phyloP scores from a whole-genome alignment of 768 basidiomycete genomes.

The Lactarius quietus region DNA sequence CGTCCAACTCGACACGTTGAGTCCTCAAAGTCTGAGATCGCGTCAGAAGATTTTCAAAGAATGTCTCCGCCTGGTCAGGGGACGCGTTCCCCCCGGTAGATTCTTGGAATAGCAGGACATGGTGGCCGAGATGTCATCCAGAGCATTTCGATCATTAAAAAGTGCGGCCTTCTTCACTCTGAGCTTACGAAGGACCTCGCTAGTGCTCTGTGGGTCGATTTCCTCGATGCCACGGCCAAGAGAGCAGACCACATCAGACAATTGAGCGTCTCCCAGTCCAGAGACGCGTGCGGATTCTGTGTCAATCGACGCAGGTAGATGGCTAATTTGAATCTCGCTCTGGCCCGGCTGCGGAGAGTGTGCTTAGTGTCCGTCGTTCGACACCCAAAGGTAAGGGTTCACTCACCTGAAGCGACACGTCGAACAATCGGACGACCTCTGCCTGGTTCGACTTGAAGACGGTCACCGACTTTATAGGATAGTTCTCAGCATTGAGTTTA shows the following conservation, averaged over 20 bases:
- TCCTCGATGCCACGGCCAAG: conserved; percentile 28
- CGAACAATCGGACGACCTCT: conserved; percentile 52
- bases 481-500: conserved; percentile 31
- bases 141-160: conserved; percentile 38
- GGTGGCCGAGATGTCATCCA: conserved; percentile 41
- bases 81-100: conserved; percentile 40
- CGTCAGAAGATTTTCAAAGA: conserved; percentile 42
- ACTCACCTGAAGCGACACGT: conserved; percentile 47
- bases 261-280: conserved; percentile 44
- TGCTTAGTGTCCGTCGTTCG: neutral
- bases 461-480: conserved; percentile 51
- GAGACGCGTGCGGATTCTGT: conserved; percentile 51
- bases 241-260: conserved; percentile 56
- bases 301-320: conserved; percentile 50
- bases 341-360: conserved; percentile 43
- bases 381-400: conserved; percentile 9
- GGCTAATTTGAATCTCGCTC: conserved; percentile 48
- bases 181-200: conserved; percentile 30
- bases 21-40: conserved; percentile 37
- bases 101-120: conserved; percentile 45
- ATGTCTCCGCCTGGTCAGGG: conserved; percentile 38
- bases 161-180: conserved; percentile 37
- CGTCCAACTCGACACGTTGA: conserved; percentile 37
- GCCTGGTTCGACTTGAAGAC: conserved; percentile 55
- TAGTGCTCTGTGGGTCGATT: conserved; percentile 27